Evolutionary conservation across 495 filamentous ascomycete species (phyloP), one percentile per base, ranked within the genome.

Genomic region (Xylaria sp.): DNA sequence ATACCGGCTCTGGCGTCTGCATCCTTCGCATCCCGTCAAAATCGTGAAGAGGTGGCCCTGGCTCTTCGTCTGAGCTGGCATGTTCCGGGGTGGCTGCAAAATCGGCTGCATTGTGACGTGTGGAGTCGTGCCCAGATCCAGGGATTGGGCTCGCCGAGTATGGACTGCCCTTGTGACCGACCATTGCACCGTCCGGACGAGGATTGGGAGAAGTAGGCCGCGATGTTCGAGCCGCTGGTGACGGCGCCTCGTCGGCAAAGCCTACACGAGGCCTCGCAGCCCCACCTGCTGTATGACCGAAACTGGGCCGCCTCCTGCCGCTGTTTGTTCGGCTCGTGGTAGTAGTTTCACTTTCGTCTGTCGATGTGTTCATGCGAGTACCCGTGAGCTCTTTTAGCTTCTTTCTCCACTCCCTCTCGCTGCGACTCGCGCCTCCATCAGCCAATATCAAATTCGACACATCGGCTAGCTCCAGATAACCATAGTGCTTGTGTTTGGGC

Each of bases 331-430:
- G 82, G 75, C 91, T 93, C 62, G 89, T 88, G 63, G 84, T 80
- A 24, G 63, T 68, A 72, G 73, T 74, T 61, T 71, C 73, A 55
- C 77, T 80, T 69, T 88, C 86, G 72, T 86, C 84, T 43, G 84
- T 79, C 35, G 84, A 80, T 31, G 79, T 78, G 19, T 80, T 83
- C 88, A 97, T 94, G 12, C 94, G 90, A 41, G 88, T 89, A n/a
- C 90, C 86, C 2, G 97, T 98, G 52, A 96, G 84, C 66, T 97
- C 93, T 82, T 98, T 98, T 80, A 99, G 78, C 77, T 92, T 89
- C 75, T 86, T 88, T 67, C 96, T 88, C 97, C 97, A 98, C 73
- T 97, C 90, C n/a, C 90, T 83, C 80, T 98, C 97, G 48, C 82
- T 90, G 93, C 94, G 97, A n/a, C 79, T 85, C 35, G 88, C 79